These are phyloP conservation scores for Prunus mira DNA, from an alignment of 306 rosid species.

Conservation along the genomic window DNA sequence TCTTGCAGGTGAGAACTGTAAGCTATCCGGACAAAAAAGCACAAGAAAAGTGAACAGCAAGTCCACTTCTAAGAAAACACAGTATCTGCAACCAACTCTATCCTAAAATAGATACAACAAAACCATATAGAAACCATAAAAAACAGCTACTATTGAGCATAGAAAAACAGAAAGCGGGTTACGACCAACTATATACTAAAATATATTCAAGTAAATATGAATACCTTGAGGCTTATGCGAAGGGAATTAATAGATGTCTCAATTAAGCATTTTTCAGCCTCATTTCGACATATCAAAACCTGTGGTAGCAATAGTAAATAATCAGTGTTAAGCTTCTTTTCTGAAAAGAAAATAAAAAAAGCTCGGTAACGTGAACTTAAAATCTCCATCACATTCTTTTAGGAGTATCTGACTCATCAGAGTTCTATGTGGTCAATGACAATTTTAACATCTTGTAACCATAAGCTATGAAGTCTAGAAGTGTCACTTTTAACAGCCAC, in stretches of 20 bases:
- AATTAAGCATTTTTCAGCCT: conserved; percentile 89
- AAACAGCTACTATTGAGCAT: background rate
- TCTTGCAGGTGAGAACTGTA: background rate
- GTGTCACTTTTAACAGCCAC: background rate
- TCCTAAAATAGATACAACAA: too few relatives aligned
- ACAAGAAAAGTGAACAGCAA: background rate
- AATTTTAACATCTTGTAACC: background rate
- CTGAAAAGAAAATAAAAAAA: background rate
- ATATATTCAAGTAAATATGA: background rate
- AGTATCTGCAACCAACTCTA: background rate
- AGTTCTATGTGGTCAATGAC: background rate
- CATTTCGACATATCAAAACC: conserved; percentile 94
- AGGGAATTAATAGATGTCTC: conserved; percentile 97
- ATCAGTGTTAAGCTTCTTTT: background rate
- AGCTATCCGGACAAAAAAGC: background rate
- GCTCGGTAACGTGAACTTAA: background rate
- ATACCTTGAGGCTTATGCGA: conserved; percentile 94
- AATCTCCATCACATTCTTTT: background rate
- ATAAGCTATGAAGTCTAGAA: background rate
- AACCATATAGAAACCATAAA: too few relatives aligned
- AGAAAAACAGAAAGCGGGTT: too few relatives aligned
- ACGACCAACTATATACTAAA: background rate
- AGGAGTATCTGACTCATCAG: background rate
- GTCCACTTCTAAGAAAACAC: background rate
- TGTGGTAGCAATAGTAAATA: conserved; percentile 31